A percentile compares a stretch with the other conserved stretches of the same genome.
Conservation (phyloP, 352 stramenopile genomes). For the Globisporangium splendens region DNA sequence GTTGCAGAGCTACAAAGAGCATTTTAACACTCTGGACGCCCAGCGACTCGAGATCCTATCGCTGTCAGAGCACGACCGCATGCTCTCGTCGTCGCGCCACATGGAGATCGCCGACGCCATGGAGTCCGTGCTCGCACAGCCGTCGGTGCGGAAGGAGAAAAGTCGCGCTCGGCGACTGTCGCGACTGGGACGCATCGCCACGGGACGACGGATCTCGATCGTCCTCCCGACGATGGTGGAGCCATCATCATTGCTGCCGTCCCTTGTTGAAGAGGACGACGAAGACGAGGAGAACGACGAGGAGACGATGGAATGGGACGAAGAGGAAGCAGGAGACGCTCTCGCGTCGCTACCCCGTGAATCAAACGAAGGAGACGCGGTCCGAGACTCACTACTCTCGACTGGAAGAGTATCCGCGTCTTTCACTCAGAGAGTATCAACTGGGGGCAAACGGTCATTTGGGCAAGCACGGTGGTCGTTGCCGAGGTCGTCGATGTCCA, state of each 20-base stretch:
- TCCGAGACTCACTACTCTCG: neutral
- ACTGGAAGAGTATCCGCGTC: constrained; percentile 2
- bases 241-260: constrained; percentile 17
- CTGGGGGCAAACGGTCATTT: neutral
- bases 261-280: constrained; percentile 36
- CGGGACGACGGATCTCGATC: constrained; percentile 43
- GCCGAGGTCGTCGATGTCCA: neutral
- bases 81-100: constrained; percentile 62
- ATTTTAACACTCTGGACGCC: constrained; percentile 48
- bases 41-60: constrained; percentile 65
- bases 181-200: constrained; percentile 47
- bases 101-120: constrained; percentile 72
- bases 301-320: constrained; percentile 31
- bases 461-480: neutral
- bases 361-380: neutral
- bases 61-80: constrained; percentile 47
- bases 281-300: too few relatives aligned
- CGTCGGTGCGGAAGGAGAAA: constrained; percentile 56
- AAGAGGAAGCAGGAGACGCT: constrained; percentile 36
- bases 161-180: constrained; percentile 58
- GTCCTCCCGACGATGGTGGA: constrained; percentile 25
- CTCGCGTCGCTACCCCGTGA: constrained; percentile 6
- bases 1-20: constrained; percentile 42
- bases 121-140: constrained; percentile 62
- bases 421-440: neutral